phyloP scores from a whole-genome alignment of 805 yeast species.

The Grigorovia transvaalensis region DNA sequence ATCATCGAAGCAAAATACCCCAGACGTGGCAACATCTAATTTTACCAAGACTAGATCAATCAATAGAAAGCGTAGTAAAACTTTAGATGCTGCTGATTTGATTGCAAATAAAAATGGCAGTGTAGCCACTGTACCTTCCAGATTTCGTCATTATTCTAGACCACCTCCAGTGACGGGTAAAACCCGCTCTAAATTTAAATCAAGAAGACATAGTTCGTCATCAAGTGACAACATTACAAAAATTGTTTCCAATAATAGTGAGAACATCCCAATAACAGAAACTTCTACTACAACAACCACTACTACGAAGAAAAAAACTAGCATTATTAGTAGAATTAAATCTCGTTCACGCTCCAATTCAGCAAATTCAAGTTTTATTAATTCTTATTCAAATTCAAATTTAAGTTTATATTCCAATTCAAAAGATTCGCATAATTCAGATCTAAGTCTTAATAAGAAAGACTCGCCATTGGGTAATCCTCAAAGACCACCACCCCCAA shows the following conservation, averaged over 20 bases:
- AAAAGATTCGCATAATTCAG: slow-evolving; percentile 3
- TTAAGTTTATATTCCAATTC: slow-evolving; percentile 1
- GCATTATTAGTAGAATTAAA: not conserved
- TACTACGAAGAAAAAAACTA: not conserved
- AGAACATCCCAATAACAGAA: not conserved
- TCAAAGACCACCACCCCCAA: not conserved
- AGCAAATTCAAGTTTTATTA: not conserved
- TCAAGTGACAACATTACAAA: not conserved
- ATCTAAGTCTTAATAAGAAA: not conserved
- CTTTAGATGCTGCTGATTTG: slow-evolving; percentile 22
- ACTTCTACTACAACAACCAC: not conserved
- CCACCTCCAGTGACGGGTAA: slow-evolving; percentile 5
- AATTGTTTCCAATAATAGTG: not conserved
- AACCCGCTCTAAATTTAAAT: not conserved
- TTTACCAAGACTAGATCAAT: not conserved
- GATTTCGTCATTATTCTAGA: slow-evolving; percentile 1
- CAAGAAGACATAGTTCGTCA: slow-evolving; percentile 3
- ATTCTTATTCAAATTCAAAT: not conserved
- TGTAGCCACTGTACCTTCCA: not conserved
- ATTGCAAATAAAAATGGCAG: not conserved
- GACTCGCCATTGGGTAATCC: not conserved
- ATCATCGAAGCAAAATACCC: not conserved
- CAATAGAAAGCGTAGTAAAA: slow-evolving; percentile 25
- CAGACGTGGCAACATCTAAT: not conserved
- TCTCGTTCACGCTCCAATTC: not conserved